Percentiles rank a stretch among this genome's conserved stretches.
Evolutionary conservation across 2,329 filamentous ascomycete species (phyloP).

Genomic region (Nemania bipapillata): DNA sequence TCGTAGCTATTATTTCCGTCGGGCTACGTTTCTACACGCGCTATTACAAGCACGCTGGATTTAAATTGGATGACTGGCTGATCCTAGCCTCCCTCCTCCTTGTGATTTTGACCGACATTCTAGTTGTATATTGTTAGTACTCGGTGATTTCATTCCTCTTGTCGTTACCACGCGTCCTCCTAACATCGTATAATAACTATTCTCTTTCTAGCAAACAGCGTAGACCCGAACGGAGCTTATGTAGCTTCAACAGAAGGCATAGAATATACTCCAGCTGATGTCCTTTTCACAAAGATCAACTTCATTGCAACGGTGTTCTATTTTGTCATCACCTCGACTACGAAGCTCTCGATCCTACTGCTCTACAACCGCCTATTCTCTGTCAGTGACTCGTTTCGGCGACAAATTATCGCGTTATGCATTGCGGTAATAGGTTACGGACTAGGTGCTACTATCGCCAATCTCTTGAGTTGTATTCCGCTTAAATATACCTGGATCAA

Average conservation of each 20-base stretch:
- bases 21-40: conserved; percentile 38
- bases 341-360: conserved; percentile 50
- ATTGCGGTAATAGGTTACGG: conserved; percentile 38
- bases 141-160: not conserved
- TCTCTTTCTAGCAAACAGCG: conserved; percentile 25
- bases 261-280: conserved; percentile 39
- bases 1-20: conserved; percentile 24
- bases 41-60: conserved; percentile 15
- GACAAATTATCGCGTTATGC: conserved; percentile 32
- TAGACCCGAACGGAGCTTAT: conserved; percentile 34
- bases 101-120: conserved; percentile 24
- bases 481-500: conserved; percentile 43
- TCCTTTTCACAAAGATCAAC: conserved; percentile 35
- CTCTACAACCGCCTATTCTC: conserved; percentile 50
- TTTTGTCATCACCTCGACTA: conserved; percentile 46
- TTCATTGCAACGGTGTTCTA: conserved; percentile 49
- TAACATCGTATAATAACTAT: too few species aligned
- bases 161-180: too few species aligned
- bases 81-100: conserved; percentile 30
- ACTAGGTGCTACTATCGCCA: conserved; percentile 39
- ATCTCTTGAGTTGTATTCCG: conserved; percentile 44
- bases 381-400: conserved; percentile 40
- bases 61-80: conserved; percentile 38
- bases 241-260: conserved; percentile 37
- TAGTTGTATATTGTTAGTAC: conserved; percentile 35